Conservation (phyloP, 352 stramenopile species). For the Blastocystis sp. region DNA sequence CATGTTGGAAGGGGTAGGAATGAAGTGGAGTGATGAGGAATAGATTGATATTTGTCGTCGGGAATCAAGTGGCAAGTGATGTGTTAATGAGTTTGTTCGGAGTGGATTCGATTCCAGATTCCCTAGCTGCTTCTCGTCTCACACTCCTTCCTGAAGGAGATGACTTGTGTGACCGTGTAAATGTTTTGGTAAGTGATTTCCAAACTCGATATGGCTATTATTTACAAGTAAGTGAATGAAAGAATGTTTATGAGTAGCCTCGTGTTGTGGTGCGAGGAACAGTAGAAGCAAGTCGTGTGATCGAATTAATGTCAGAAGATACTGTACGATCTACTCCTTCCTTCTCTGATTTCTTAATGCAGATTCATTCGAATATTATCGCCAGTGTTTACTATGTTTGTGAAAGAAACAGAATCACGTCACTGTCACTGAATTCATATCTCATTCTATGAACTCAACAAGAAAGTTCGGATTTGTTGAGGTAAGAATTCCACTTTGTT, state of each 20-base stretch:
- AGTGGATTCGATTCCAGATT: not conserved
- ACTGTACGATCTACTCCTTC: not conserved
- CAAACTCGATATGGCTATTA: slow-evolving; percentile 39
- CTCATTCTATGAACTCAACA: not conserved
- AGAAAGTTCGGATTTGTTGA: slow-evolving; percentile 16
- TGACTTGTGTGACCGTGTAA: slow-evolving; percentile 54
- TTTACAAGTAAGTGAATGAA: slow-evolving; percentile 24
- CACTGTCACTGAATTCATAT: not conserved
- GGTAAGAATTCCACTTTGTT: not conserved
- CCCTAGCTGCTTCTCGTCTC: not conserved
- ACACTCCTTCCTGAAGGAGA: slow-evolving; percentile 25
- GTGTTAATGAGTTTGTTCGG: slow-evolving; percentile 44
- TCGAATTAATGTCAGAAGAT: slow-evolving; percentile 68
- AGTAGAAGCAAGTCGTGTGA: slow-evolving; percentile 6
- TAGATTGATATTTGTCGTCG: slow-evolving; percentile 47
- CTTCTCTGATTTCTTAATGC: slow-evolving; percentile 58
- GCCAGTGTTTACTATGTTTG: slow-evolving; percentile 21
- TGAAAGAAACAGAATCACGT: not conserved
- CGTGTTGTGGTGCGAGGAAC: slow-evolving; percentile 44
- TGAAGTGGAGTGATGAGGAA: not conserved
- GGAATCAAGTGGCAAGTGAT: slow-evolving; percentile 32
- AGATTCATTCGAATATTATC: slow-evolving; percentile 57
- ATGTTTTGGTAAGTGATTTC: slow-evolving; percentile 35
- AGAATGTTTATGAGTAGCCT: not conserved
- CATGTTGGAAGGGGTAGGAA: not conserved